A percentile compares a stretch with the other conserved stretches of the same genome.
These are phyloP conservation scores for Calonectria montana DNA, from an alignment of 2,329 filamentous ascomycete genomes.

Conservation along the genomic window DNA sequence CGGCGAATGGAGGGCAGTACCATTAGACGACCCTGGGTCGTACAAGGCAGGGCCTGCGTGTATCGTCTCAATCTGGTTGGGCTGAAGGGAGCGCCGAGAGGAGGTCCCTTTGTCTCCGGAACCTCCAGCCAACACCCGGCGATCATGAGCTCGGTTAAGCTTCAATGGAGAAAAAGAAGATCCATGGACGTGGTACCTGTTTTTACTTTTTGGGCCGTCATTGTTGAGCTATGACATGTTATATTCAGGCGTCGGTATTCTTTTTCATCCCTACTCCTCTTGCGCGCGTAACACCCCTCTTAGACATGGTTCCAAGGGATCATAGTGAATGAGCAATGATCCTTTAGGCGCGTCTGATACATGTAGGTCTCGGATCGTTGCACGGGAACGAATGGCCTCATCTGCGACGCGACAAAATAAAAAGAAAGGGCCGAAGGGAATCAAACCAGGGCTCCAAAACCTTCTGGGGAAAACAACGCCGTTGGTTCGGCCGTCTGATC, in stretches of 20 bases:
- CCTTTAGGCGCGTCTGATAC: not conserved
- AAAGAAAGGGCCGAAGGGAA: conserved; percentile 23
- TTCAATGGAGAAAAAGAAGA: conserved; percentile 10
- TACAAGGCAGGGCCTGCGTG: conserved; percentile 1
- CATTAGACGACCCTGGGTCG: not conserved
- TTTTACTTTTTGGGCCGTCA: conserved; percentile 17
- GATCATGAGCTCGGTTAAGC: conserved; percentile 21
- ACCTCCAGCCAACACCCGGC: conserved; percentile 11
- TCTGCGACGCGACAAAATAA: conserved; percentile 8
- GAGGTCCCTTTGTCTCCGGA: not conserved
- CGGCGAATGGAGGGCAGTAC: conserved; percentile 20
- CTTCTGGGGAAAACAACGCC: conserved; percentile 14
- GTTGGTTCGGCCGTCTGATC: conserved; percentile 13
- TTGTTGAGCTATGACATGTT: conserved; percentile 16
- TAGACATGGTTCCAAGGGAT: not conserved
- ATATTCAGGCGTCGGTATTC: not conserved
- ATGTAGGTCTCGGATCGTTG: conserved; percentile 5
- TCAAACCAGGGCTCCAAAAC: not conserved
- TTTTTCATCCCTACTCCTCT: conserved; percentile 1
- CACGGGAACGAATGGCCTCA: conserved; percentile 16
- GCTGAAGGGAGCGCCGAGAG: conserved; percentile 23
- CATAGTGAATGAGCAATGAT: not conserved
- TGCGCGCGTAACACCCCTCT: not conserved
- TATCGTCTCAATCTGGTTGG: conserved; percentile 14
- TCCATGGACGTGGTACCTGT: conserved; percentile 12